Conservation (phyloP, 192 early-diverging fungal species). For the Rhizoclosmatium sp. region DNA sequence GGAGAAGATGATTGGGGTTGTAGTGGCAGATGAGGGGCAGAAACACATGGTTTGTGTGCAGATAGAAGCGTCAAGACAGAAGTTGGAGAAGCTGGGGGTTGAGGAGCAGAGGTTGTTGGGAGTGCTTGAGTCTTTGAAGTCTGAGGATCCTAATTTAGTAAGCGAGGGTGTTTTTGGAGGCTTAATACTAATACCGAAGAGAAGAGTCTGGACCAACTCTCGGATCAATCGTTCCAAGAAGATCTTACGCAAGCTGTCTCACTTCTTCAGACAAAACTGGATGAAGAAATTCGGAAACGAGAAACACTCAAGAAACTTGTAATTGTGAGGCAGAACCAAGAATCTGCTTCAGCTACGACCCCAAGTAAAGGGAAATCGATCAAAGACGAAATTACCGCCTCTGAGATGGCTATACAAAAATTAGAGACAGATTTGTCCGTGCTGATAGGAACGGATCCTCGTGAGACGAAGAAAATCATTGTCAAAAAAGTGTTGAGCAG, state of each 20-base stretch:
- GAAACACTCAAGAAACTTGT: slow-evolving; percentile 47
- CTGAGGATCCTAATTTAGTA: slow-evolving; percentile 7
- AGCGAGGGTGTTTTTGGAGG: not conserved
- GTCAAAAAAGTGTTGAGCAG: slow-evolving; percentile 14
- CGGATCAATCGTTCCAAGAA: slow-evolving; percentile 38
- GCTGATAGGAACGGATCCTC: not conserved
- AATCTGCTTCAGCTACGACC: not conserved
- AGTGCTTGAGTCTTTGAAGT: not conserved
- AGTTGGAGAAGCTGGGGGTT: slow-evolving; percentile 33
- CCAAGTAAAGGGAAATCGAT: slow-evolving; percentile 25
- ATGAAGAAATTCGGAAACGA: slow-evolving; percentile 50
- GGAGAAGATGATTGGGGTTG: not conserved
- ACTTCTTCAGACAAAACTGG: slow-evolving; percentile 50
- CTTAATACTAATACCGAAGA: not conserved
- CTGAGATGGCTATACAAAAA: slow-evolving; percentile 31
- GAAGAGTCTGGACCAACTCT: slow-evolving; percentile 11
- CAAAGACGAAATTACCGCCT: slow-evolving; percentile 38
- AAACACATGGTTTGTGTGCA: slow-evolving; percentile 41
- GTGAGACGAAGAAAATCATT: slow-evolving; percentile 3
- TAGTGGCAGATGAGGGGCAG: slow-evolving; percentile 33
- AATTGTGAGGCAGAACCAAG: not conserved
- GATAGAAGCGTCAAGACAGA: slow-evolving; percentile 43
- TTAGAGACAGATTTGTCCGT: not conserved
- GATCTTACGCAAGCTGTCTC: slow-evolving; percentile 34
- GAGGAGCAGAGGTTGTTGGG: slow-evolving; percentile 44